Conservation (phyloP, 805 yeast genomes). For the Barnettozyma salicaria region DNA sequence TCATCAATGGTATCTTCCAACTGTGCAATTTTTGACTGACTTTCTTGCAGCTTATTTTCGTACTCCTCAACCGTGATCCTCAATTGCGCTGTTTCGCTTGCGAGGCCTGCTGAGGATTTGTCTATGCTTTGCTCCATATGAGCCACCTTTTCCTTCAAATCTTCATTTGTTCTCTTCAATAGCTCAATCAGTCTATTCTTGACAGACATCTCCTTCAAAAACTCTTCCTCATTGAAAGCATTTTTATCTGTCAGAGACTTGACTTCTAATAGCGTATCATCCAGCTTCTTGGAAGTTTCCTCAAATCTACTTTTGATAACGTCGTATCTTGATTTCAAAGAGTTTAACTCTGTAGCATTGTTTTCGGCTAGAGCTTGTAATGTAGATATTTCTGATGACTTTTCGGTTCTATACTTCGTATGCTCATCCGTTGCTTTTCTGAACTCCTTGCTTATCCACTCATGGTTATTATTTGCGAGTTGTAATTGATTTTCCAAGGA, state of each 20-base stretch:
- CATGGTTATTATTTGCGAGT: constrained; percentile 34
- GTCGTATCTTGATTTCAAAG: constrained; percentile 25
- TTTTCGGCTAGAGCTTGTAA: constrained; percentile 28
- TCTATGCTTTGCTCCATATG: constrained; percentile 43
- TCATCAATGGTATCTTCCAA: constrained; percentile 42
- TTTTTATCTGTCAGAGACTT: constrained; percentile 42
- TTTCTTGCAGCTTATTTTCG: constrained; percentile 37
- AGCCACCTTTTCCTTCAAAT: constrained; percentile 44
- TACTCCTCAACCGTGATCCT: constrained; percentile 54
- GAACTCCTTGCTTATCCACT: constrained; percentile 37
- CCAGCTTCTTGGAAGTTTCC: constrained; percentile 34
- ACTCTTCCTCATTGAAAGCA: constrained; percentile 41
- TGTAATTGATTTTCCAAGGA: constrained; percentile 37
- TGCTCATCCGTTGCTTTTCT: constrained; percentile 29
- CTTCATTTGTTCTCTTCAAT: constrained; percentile 47
- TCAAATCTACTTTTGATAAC: constrained; percentile 31
- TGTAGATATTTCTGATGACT: constrained; percentile 23
- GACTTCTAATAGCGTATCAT: constrained; percentile 39
- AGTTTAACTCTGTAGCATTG: constrained; percentile 27
- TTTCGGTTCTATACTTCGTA: constrained; percentile 23
- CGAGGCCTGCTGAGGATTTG: constrained; percentile 18
- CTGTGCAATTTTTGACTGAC: constrained; percentile 38
- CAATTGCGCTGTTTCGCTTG: constrained; percentile 55
- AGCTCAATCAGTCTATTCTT: constrained; percentile 58
- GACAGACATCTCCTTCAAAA: constrained; percentile 49